Conservation (phyloP, 2,329 filamentous ascomycete genomes). For the Macrophomina tecta region DNA sequence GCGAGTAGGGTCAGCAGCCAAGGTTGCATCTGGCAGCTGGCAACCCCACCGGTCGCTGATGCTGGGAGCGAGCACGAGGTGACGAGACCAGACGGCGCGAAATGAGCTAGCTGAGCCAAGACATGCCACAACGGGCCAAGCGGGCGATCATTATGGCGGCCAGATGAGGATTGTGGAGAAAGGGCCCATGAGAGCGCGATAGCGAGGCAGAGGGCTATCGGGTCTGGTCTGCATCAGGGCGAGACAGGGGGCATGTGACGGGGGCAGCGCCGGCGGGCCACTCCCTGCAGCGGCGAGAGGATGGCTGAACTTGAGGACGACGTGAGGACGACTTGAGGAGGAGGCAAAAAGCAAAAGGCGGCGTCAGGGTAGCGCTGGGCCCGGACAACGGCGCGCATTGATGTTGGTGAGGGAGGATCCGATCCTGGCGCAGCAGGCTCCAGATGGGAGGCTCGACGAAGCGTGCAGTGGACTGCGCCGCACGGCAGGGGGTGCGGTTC, state of each 20-base stretch:
- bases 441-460: conserved; percentile 2
- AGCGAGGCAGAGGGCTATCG: neutral
- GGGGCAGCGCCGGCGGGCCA: neutral
- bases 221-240: neutral
- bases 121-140: conserved; percentile 17
- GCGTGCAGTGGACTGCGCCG: neutral
- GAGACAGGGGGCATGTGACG: conserved; percentile 13
- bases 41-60: conserved; percentile 14
- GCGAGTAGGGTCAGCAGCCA: conserved; percentile 24
- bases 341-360: conserved; percentile 15
- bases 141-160: conserved; percentile 18
- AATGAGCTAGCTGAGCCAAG: conserved; percentile 24
- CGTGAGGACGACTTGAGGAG: neutral
- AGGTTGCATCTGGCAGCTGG: conserved; percentile 24
- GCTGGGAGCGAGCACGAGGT: neutral
- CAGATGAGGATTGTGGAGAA: conserved; percentile 28
- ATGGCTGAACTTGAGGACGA: neutral
- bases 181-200: neutral
- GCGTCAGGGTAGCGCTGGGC: neutral
- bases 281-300: neutral
- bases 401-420: conserved; percentile 20
- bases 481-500: conserved; percentile 3
- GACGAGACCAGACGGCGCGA: neutral
- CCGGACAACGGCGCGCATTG: conserved; percentile 19
- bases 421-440: conserved; percentile 24